Conservation (phyloP, 805 yeast species). For the Tetrapisispora nanseiensis region DNA sequence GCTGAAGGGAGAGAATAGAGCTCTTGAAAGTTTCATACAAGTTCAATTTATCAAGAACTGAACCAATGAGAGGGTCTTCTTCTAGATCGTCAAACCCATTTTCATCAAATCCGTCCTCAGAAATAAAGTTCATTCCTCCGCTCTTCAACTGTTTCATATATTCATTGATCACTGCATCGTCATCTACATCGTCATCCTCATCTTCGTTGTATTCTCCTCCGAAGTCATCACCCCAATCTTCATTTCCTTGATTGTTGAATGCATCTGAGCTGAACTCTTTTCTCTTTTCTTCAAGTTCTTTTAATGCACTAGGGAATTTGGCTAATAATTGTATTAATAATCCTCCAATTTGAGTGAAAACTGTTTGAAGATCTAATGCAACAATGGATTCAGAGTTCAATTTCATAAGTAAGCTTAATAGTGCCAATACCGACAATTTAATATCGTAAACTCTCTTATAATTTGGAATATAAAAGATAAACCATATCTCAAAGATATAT, state of each 20-base stretch:
- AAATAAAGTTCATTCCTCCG: constrained; percentile 18
- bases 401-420: constrained; percentile 38
- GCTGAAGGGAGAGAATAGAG: constrained; percentile 41
- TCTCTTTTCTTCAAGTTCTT: constrained; percentile 52
- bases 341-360: constrained; percentile 42
- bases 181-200: constrained; percentile 32
- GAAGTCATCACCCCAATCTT: constrained; percentile 22
- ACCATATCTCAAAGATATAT: constrained; percentile 41
- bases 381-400: constrained; percentile 18
- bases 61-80: constrained; percentile 73
- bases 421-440: constrained; percentile 62
- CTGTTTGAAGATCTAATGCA: constrained; percentile 28
- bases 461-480: constrained; percentile 32
- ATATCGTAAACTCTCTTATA: constrained; percentile 70
- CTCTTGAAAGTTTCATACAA: constrained; percentile 58
- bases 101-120: constrained; percentile 28
- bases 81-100: constrained; percentile 65
- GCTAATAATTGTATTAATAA: constrained; percentile 44
- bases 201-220: constrained; percentile 29
- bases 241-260: constrained; percentile 26
- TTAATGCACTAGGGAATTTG: constrained; percentile 63
- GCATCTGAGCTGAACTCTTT: constrained; percentile 39
- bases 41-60: constrained; percentile 70
- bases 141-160: constrained; percentile 40
- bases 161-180: constrained; percentile 28